phyloP scores from a whole-genome alignment of 1,139 yeast genomes.

The Debaryomyces psychrophilus region DNA sequence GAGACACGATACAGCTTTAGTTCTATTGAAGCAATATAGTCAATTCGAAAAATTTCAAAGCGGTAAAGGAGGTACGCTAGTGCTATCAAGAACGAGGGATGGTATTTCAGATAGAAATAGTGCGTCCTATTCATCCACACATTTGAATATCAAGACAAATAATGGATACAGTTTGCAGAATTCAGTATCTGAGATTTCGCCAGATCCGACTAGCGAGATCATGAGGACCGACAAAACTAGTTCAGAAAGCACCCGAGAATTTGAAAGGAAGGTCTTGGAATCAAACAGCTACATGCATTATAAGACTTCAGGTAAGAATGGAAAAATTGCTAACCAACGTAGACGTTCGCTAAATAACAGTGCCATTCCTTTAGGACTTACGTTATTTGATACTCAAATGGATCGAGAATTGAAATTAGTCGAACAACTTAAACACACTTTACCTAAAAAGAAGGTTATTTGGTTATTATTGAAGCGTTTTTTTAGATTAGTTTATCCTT shows the following conservation, averaged over 20 bases:
- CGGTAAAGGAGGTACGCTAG: neutral
- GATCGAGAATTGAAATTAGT: constrained; percentile 30
- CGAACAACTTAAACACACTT: constrained; percentile 24
- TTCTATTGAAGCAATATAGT: neutral
- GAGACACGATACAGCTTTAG: constrained; percentile 14
- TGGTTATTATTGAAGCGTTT: constrained; percentile 33
- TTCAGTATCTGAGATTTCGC: neutral
- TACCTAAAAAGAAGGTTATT: constrained; percentile 33
- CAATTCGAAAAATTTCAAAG: neutral
- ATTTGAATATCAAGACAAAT: neutral
- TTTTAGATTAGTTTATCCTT: constrained; percentile 30
- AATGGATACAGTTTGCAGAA: neutral
- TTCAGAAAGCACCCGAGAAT: neutral
- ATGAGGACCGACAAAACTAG: neutral
- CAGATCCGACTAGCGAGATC: neutral
- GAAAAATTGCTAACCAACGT: neutral
- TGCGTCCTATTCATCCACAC: neutral
- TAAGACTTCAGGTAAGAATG: neutral
- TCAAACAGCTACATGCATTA: constrained; percentile 3
- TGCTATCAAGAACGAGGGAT: neutral
- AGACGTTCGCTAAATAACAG: neutral
- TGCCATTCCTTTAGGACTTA: constrained; percentile 13
- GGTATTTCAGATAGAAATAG: neutral
- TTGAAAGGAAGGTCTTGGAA: neutral
- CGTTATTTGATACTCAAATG: constrained; percentile 26